These are phyloP conservation scores for Trametes meyenii DNA, from an alignment of 768 basidiomycete species.

Conservation along the genomic window DNA sequence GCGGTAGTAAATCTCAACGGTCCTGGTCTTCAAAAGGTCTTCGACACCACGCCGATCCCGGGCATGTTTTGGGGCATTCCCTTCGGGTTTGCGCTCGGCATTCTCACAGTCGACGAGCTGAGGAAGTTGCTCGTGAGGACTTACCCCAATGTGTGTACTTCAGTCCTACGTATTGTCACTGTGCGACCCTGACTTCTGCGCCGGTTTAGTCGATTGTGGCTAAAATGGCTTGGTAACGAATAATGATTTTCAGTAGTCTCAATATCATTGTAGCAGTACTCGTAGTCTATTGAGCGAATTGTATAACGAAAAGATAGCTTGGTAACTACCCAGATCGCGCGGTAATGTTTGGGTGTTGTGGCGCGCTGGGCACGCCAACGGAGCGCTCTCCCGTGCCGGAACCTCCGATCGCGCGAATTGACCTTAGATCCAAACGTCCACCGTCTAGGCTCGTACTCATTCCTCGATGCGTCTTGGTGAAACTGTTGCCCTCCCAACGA, in stretches of 20 bases:
- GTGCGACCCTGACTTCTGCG: not conserved
- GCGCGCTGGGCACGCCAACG: no score
- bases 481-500: no score
- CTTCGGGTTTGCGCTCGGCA: slow-evolving; percentile 44
- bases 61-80: slow-evolving; percentile 53
- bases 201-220: slow-evolving; percentile 40
- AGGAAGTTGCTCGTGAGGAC: slow-evolving; percentile 48
- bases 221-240: slow-evolving; percentile 40
- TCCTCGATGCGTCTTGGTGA: no score
- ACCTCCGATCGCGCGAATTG: no score
- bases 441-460: no score
- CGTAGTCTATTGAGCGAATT: not conserved
- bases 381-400: no score
- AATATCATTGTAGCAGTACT: not conserved
- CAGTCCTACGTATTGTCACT: slow-evolving; percentile 9
- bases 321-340: no score
- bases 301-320: not conserved
- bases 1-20: slow-evolving; percentile 49
- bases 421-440: no score
- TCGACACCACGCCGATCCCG: slow-evolving; percentile 46
- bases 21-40: slow-evolving; percentile 45
- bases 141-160: slow-evolving; percentile 43
- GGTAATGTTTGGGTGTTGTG: no score
- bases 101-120: slow-evolving; percentile 47
- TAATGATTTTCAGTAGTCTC: not conserved